These are phyloP conservation scores for Clonostachys rhizophaga DNA, from an alignment of 2,329 filamentous ascomycete species.

Conservation along the genomic window DNA sequence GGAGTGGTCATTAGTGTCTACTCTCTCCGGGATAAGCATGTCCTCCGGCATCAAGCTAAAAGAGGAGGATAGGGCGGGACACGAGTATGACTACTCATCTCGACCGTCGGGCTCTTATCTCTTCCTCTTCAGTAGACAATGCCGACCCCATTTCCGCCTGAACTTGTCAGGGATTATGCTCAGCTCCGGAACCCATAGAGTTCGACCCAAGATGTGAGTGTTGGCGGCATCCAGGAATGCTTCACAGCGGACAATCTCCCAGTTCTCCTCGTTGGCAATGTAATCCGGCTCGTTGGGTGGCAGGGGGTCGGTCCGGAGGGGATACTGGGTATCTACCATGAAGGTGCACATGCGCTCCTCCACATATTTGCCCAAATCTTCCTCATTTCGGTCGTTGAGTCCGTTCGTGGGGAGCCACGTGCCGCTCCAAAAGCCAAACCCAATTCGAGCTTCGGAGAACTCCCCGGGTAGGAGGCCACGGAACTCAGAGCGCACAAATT, in stretches of 20 bases:
- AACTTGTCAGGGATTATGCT: constrained; percentile 64
- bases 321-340: constrained; percentile 82
- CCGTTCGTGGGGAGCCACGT: constrained; percentile 77
- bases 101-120: constrained; percentile 2
- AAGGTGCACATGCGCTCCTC: constrained; percentile 74
- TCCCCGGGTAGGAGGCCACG: constrained; percentile 84
- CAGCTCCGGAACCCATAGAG: constrained; percentile 77
- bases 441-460: constrained; percentile 69
- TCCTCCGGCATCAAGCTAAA: no score
- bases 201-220: constrained; percentile 69
- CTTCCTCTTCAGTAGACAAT: constrained; percentile 73
- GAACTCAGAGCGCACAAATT: constrained; percentile 90
- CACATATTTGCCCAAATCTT: constrained; percentile 83
- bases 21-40: no score
- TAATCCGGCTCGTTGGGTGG: constrained; percentile 78
- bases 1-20: no score
- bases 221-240: constrained; percentile 75
- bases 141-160: constrained; percentile 77
- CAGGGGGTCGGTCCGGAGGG: constrained; percentile 38
- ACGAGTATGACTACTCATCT: no score
- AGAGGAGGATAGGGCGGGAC: no score
- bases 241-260: constrained; percentile 73
- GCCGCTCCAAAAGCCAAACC: constrained; percentile 73
- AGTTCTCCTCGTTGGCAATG: constrained; percentile 65
- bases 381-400: constrained; percentile 88